Evolutionary conservation across 2,329 filamentous ascomycete genomes (phyloP).

Genomic region (Penicillium paneum): DNA sequence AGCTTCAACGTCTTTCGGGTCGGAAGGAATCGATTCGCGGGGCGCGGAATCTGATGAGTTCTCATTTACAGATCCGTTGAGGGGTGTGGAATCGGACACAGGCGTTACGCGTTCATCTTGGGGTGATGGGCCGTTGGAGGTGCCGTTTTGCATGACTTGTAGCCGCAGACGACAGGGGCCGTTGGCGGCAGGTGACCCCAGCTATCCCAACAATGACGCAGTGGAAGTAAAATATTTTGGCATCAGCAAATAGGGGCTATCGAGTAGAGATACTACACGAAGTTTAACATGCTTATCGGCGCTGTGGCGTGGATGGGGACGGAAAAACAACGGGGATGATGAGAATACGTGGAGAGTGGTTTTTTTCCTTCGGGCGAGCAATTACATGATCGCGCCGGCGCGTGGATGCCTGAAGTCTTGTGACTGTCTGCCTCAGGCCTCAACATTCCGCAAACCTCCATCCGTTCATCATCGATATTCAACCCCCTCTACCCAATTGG

Average conservation of each 20-base stretch:
- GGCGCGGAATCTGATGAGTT: slow-evolving; percentile 21
- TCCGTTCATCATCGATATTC: slow-evolving; percentile 29
- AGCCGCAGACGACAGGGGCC: slow-evolving; percentile 43
- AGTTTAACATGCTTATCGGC: slow-evolving; percentile 48
- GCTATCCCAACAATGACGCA: slow-evolving; percentile 44
- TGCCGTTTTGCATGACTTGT: slow-evolving; percentile 50
- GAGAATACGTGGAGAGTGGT: slow-evolving; percentile 40
- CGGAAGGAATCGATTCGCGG: slow-evolving; percentile 25
- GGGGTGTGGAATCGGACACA: slow-evolving; percentile 23
- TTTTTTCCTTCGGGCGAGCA: slow-evolving; percentile 39
- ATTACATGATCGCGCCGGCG: slow-evolving; percentile 29
- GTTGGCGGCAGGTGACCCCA: slow-evolving; percentile 42
- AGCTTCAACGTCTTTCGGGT: slow-evolving; percentile 31
- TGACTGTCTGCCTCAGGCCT: slow-evolving; percentile 19
- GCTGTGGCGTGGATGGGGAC: slow-evolving; percentile 39
- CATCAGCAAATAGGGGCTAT: slow-evolving; percentile 42
- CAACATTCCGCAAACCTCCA: slow-evolving; percentile 27
- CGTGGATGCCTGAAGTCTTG: slow-evolving; percentile 11
- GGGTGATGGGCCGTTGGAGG: slow-evolving; percentile 39
- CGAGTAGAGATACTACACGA: slow-evolving; percentile 32
- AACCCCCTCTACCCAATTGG: slow-evolving; percentile 21
- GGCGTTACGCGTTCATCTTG: slow-evolving; percentile 40
- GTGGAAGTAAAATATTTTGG: slow-evolving; percentile 34
- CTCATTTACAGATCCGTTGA: slow-evolving; percentile 23
- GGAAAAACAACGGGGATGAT: slow-evolving; percentile 30